phyloP scores from a whole-genome alignment of 345 rosid genomes.

The Eucalyptus camaldulensis region DNA sequence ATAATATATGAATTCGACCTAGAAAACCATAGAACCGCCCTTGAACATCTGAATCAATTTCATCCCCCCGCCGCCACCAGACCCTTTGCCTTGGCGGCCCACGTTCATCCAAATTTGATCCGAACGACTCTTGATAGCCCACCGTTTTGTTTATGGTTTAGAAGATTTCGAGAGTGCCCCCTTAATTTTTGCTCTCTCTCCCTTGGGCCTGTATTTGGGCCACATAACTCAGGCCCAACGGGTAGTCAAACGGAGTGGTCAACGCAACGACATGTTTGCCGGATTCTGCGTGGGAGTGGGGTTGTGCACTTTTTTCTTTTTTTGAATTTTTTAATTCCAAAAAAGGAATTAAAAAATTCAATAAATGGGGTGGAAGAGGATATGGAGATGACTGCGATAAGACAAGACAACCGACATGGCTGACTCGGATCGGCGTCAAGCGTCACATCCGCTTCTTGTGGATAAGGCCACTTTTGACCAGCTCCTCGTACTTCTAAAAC shows the following conservation, averaged over 20 bases:
- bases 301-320: no score
- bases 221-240: no score
- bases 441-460: background rate
- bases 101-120: background rate
- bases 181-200: no score
- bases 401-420: background rate
- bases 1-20: background rate
- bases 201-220: no score
- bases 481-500: background rate
- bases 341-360: no score
- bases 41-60: background rate
- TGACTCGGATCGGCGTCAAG: conserved; percentile 21
- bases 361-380: background rate
- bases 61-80: background rate
- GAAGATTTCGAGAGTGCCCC: background rate
- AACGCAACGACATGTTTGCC: no score
- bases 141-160: background rate
- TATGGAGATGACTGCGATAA: background rate
- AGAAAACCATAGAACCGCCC: background rate
- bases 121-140: background rate
- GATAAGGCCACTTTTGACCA: conserved; percentile 2
- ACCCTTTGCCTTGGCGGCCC: background rate
- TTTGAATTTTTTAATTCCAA: no score
- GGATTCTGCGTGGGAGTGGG: no score
- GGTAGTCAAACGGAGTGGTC: no score